Evolutionary conservation across 495 filamentous ascomycete genomes (phyloP), one percentile per base, ranked within the genome.

Genomic region (Aspergillus heteromorphus): DNA sequence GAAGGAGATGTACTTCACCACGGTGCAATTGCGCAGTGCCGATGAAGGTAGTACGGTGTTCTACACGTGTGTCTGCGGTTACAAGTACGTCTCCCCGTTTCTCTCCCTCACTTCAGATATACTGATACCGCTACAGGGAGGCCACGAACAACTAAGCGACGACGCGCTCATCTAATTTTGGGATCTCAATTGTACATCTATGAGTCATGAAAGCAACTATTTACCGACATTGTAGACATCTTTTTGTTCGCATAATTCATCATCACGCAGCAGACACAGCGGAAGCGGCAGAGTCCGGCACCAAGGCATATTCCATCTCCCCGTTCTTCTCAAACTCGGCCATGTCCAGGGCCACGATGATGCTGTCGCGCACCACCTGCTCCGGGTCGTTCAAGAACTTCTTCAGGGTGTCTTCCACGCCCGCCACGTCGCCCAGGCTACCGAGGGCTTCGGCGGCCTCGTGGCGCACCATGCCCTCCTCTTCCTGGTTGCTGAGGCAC

Each of bases 371-470:
- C 31, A 99, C 93, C 2, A 99, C 91, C 61, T 88, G 82, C 70
- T 97, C 93, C 38, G 87, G 82, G 68, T 97, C 95, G 60, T 95
- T 78, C 47, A 96, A 71, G 73, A 96, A 97, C 57, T 77, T 79
- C 73, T 83, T 87, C 69, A 99, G 65, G 3, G 83, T 86, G 49
- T 88, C 85, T 63, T 96, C 91, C 21, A 97, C 95, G 10, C 92
- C 92, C 49, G 95, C 88, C 63, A 95, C 90, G 20, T 93, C 91
- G 16, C 92, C 93, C 19, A 99, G 78, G 61, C 91, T 96, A 6
- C 93, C 93, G n/a, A 99, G 83, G 19, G 93, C 93, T 71, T 99
- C 93, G 4, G 95, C 93, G 42, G 93, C 93, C 68, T 99, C 93
- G 67, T 99, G 93, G 53, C 93, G 83, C 55, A 99, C 93, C 93